These are phyloP conservation scores for Ganoderma resinaceum DNA, from an alignment of 1,284 basidiomycete species.

Conservation along the genomic window DNA sequence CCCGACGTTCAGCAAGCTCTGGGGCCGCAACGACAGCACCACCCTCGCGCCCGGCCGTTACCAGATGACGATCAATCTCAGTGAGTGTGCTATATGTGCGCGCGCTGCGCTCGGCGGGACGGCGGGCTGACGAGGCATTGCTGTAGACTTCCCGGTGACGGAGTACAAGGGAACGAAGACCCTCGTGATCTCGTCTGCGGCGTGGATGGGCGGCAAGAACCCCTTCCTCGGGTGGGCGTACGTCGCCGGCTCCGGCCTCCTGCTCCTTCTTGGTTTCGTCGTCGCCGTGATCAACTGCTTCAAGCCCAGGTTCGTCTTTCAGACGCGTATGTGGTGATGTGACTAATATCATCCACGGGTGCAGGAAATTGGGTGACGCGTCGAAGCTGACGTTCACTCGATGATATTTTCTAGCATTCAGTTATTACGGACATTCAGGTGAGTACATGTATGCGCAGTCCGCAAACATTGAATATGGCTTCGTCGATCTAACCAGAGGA, in stretches of 20 bases:
- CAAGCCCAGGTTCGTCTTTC: slow-evolving; percentile 80
- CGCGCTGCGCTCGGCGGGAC: background rate
- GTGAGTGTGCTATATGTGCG: slow-evolving; percentile 53
- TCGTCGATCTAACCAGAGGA: background rate
- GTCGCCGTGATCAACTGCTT: slow-evolving; percentile 92
- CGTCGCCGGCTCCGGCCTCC: slow-evolving; percentile 87
- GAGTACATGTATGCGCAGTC: background rate
- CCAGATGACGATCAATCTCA: slow-evolving; percentile 80
- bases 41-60: slow-evolving; percentile 82
- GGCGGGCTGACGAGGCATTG: slow-evolving; percentile 13
- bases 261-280: slow-evolving; percentile 86
- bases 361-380: slow-evolving; percentile 83
- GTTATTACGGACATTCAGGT: background rate
- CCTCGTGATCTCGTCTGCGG: slow-evolving; percentile 95
- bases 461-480: background rate
- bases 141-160: slow-evolving; percentile 90
- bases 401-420: slow-evolving; percentile 27
- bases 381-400: slow-evolving; percentile 88
- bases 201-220: slow-evolving; percentile 98
- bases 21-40: slow-evolving; percentile 88
- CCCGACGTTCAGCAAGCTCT: slow-evolving; percentile 96
- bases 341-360: slow-evolving; percentile 2
- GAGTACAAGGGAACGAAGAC: slow-evolving; percentile 96
- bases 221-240: slow-evolving; percentile 98
- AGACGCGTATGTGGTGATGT: slow-evolving; percentile 37